phyloP scores from a whole-genome alignment of 495 filamentous ascomycete genomes.

The Pseudoneurospora amorphoporcata region DNA sequence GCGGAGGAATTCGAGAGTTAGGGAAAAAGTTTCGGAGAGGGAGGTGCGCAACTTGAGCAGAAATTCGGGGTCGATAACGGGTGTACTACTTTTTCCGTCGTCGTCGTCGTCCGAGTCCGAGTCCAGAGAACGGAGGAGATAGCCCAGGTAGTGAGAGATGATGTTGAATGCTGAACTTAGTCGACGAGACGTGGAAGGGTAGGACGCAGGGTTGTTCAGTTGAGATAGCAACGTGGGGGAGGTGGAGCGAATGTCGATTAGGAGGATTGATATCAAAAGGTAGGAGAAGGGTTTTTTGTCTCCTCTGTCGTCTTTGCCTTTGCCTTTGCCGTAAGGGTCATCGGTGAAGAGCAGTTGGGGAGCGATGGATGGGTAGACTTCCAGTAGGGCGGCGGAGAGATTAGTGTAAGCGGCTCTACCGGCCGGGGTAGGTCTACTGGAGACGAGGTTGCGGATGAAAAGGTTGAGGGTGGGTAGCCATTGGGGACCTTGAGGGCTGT shows the following conservation, averaged over 20 bases:
- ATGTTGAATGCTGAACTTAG: slow-evolving; percentile 50
- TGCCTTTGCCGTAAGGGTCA: not conserved
- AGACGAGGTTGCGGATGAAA: slow-evolving; percentile 33
- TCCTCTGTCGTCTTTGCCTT: slow-evolving; percentile 1
- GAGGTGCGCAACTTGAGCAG: slow-evolving; percentile 48
- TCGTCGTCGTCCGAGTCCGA: slow-evolving; percentile 10
- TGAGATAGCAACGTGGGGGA: slow-evolving; percentile 48
- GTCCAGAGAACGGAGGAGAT: slow-evolving; percentile 41
- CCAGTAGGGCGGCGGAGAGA: slow-evolving; percentile 41
- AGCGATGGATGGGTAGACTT: slow-evolving; percentile 34
- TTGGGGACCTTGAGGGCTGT: slow-evolving; percentile 15
- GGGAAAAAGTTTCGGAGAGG: slow-evolving; percentile 47
- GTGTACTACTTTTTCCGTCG: slow-evolving; percentile 9
- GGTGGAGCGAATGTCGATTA: slow-evolving; percentile 52
- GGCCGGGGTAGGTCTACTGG: slow-evolving; percentile 34
- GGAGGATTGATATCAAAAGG: slow-evolving; percentile 47
- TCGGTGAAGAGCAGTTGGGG: slow-evolving; percentile 39
- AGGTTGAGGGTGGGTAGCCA: slow-evolving; percentile 34
- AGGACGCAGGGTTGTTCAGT: slow-evolving; percentile 35
- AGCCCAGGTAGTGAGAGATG: slow-evolving; percentile 47
- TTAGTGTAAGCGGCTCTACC: slow-evolving; percentile 41
- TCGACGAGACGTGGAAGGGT: slow-evolving; percentile 37
- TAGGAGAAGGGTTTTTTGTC: slow-evolving; percentile 44
- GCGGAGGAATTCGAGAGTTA: slow-evolving; percentile 51
- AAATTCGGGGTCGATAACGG: slow-evolving; percentile 37